Evolutionary conservation across 2,329 filamentous ascomycete genomes (phyloP).

Genomic region (Apiospora aurea): DNA sequence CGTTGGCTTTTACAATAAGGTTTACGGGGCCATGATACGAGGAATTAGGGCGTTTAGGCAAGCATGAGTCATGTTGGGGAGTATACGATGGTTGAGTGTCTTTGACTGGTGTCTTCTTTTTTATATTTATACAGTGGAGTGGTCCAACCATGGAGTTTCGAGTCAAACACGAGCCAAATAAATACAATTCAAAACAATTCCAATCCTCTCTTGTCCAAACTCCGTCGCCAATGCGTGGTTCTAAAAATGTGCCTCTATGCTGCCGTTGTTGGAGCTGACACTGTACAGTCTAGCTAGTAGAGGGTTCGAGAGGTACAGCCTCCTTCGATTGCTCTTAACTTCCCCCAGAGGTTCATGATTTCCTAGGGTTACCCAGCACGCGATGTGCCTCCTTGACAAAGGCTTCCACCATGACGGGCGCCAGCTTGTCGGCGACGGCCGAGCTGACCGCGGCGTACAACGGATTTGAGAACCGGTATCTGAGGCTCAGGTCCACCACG

Average conservation of each 20-base stretch:
- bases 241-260: neutral
- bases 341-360: neutral
- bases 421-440: conserved; percentile 83
- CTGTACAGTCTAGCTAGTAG: neutral
- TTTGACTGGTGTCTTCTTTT: conserved; percentile 5
- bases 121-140: conserved; percentile 9
- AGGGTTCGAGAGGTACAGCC: neutral
- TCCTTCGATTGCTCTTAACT: neutral
- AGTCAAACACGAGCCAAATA: neutral
- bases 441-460: conserved; percentile 83
- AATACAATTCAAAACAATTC: neutral
- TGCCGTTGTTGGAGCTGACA: neutral
- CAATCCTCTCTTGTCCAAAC: neutral
- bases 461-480: conserved; percentile 89
- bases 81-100: conserved; percentile 12
- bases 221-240: conserved; percentile 13
- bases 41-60: conserved; percentile 11
- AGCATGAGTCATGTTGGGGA: neutral
- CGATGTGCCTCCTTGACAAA: conserved; percentile 83
- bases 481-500: conserved; percentile 77
- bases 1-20: conserved; percentile 6
- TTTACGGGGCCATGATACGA: conserved; percentile 13
- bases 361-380: conserved; percentile 50
- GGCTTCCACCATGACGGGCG: conserved; percentile 87
- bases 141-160: conserved; percentile 9